Evolutionary conservation across 2,329 filamentous ascomycete species (phyloP).

Genomic region (Karstenula rhodostoma): DNA sequence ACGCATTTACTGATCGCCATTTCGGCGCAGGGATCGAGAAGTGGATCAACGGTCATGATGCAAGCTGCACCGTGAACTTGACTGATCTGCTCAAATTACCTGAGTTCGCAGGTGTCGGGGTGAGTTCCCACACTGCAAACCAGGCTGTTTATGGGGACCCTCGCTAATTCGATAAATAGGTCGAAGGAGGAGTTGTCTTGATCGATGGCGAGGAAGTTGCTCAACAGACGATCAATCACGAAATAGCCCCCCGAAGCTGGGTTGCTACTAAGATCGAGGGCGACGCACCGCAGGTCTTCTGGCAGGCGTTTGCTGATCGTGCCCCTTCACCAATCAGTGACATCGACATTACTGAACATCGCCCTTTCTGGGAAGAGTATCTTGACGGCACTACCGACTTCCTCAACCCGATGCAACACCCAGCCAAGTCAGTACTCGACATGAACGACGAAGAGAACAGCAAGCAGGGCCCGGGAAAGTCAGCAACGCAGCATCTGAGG

Average conservation of each 20-base stretch:
- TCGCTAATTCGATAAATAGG: background rate
- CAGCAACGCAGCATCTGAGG: slow-evolving; percentile 22
- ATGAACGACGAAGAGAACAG: slow-evolving; percentile 26
- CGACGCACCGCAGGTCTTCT: slow-evolving; percentile 33
- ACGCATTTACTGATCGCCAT: slow-evolving; percentile 37
- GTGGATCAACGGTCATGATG: slow-evolving; percentile 38
- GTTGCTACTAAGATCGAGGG: slow-evolving; percentile 35
- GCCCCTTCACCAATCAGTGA: slow-evolving; percentile 36
- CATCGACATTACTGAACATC: slow-evolving; percentile 26
- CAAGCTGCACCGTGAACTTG: slow-evolving; percentile 20
- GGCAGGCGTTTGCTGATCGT: slow-evolving; percentile 30
- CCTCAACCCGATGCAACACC: slow-evolving; percentile 31
- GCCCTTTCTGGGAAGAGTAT: slow-evolving; percentile 45
- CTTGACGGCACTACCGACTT: slow-evolving; percentile 19
- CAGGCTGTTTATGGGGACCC: background rate
- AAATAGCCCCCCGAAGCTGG: slow-evolving; percentile 43
- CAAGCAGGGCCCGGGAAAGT: slow-evolving; percentile 15
- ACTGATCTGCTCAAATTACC: background rate
- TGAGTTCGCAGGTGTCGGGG: slow-evolving; percentile 1
- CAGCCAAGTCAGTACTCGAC: slow-evolving; percentile 31
- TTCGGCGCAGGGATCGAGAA: slow-evolving; percentile 42
- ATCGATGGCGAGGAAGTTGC: slow-evolving; percentile 8
- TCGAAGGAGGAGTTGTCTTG: slow-evolving; percentile 12
- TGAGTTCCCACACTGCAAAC: background rate
- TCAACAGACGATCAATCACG: slow-evolving; percentile 22